phyloP scores from a whole-genome alignment of 352 stramenopile genomes.

The Achlya hypogyna region DNA sequence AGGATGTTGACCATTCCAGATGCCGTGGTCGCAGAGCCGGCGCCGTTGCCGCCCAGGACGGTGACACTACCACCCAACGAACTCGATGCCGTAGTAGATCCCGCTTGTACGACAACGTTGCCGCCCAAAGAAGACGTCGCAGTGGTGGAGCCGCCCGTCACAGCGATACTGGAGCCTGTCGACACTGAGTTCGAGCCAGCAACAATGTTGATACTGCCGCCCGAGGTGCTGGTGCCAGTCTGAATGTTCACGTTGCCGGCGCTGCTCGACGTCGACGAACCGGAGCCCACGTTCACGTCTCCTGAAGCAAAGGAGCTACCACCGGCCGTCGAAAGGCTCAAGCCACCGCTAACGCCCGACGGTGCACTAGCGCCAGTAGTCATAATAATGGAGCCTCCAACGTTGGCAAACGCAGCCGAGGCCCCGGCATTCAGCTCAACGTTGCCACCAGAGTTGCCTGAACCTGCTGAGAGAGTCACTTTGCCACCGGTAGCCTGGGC shows the following conservation, averaged over 20 bases:
- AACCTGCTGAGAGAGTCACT: conserved; percentile 41
- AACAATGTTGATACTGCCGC: conserved; percentile 1
- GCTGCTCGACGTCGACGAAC: not conserved
- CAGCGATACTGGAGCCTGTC: not conserved
- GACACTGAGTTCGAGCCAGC: conserved; percentile 2
- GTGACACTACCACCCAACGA: conserved; percentile 21
- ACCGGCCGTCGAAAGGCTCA: conserved; percentile 14
- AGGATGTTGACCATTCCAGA: not conserved
- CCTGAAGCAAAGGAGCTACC: conserved; percentile 5
- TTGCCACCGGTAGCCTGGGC: conserved; percentile 28
- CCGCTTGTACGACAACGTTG: not conserved
- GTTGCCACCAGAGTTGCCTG: conserved; percentile 29
- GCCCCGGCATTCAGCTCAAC: conserved; percentile 35
- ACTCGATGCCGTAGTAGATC: not conserved
- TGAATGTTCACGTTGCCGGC: not conserved
- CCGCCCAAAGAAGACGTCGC: not conserved
- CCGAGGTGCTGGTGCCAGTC: not conserved
- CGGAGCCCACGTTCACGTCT: not conserved
- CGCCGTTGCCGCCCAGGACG: conserved; percentile 20
- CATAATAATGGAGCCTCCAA: conserved; percentile 32
- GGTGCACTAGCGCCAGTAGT: conserved; percentile 36
- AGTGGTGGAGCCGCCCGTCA: not conserved
- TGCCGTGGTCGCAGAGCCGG: not conserved
- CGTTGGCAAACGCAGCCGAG: conserved; percentile 26
- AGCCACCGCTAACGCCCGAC: conserved; percentile 23